phyloP scores from a whole-genome alignment of 306 rosid genomes.

The Dryas octopetala region DNA sequence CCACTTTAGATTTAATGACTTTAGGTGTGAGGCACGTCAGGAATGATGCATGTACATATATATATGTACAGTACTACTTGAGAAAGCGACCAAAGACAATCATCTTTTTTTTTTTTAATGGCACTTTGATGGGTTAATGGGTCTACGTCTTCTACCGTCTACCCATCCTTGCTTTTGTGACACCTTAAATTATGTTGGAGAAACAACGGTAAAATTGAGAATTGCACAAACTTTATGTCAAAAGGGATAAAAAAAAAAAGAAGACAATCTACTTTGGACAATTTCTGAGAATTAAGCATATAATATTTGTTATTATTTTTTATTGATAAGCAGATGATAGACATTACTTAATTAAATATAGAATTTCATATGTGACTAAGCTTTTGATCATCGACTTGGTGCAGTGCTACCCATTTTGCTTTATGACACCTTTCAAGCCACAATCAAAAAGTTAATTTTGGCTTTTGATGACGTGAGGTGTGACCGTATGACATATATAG shows the following conservation, averaged over 20 bases:
- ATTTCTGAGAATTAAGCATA: background rate
- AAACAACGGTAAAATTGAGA: background rate
- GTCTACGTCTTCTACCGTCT: background rate
- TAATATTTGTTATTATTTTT: too few relatives aligned
- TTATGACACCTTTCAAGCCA: background rate
- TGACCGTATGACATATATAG: background rate
- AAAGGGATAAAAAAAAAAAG: background rate
- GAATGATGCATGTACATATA: background rate
- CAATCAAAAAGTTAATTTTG: conserved; percentile 1
- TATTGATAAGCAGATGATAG: too few relatives aligned
- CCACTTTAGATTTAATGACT: background rate
- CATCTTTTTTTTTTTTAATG: background rate
- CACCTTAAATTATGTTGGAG: background rate
- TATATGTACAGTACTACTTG: background rate
- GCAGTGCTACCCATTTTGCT: background rate
- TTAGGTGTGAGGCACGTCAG: conserved; percentile 19
- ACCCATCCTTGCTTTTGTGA: conserved; percentile 5
- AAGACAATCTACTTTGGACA: background rate
- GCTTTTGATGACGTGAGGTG: background rate
- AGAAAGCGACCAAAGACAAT: conserved; percentile 10
- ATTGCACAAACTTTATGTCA: background rate
- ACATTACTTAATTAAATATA: too few relatives aligned
- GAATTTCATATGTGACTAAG: too few relatives aligned
- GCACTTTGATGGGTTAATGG: background rate
- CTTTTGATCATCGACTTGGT: background rate